Conservation (phyloP, 192 early-diverging fungal species). For the Backusella morwellensis region DNA sequence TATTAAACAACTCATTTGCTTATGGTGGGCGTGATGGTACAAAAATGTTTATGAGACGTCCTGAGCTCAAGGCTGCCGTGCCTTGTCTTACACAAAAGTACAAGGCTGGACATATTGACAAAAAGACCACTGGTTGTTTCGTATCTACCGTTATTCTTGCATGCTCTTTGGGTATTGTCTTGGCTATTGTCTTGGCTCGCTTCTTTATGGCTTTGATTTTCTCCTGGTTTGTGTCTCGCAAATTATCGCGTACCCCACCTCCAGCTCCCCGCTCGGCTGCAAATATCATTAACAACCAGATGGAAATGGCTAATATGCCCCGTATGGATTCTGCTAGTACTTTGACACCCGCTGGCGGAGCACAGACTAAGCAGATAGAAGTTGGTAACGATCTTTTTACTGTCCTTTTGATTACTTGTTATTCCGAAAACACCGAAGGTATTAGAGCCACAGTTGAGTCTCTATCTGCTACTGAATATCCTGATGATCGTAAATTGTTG, state of each 20-base stretch:
- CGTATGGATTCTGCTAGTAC: constrained; percentile 8
- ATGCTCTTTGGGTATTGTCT: constrained; percentile 57
- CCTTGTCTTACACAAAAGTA: constrained; percentile 62
- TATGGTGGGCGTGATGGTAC: constrained; percentile 64
- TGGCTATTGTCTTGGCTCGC: constrained; percentile 57
- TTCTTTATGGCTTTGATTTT: constrained; percentile 79
- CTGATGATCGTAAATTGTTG: constrained; percentile 79
- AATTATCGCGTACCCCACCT: constrained; percentile 34
- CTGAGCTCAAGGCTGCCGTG: constrained; percentile 48
- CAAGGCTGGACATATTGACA: constrained; percentile 69
- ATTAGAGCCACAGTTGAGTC: constrained; percentile 86
- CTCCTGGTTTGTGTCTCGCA: constrained; percentile 71
- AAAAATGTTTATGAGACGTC: constrained; percentile 59
- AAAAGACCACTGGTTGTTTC: constrained; percentile 76
- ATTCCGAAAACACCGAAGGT: constrained; percentile 86
- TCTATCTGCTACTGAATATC: constrained; percentile 78
- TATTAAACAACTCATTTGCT: constrained; percentile 40
- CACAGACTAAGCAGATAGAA: constrained; percentile 30
- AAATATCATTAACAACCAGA: neutral
- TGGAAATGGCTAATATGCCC: constrained; percentile 10
- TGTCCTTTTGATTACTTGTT: constrained; percentile 86
- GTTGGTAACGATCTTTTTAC: constrained; percentile 72
- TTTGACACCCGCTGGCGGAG: neutral
- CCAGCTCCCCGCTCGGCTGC: constrained; percentile 14
- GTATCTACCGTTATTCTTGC: constrained; percentile 59